Conservation (phyloP, 331 rosid species). For the Stylosanthes scabra region DNA sequence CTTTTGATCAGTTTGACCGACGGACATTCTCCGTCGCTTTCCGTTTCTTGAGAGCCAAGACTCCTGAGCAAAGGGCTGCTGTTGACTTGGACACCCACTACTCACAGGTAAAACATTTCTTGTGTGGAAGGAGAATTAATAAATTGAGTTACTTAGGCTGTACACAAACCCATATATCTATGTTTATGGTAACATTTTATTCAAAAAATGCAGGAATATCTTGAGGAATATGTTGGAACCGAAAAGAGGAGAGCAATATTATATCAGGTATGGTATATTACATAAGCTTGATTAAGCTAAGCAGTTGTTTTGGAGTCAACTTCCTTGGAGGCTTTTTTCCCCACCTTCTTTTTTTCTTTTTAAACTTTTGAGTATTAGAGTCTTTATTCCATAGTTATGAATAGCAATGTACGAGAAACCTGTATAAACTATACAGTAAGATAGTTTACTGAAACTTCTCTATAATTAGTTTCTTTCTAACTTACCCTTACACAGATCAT, state of each 20-base stretch:
- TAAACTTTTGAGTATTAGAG: no score
- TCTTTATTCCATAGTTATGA: slow-evolving; percentile 16
- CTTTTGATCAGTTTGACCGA: slow-evolving; percentile 60
- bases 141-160: slow-evolving; percentile 18
- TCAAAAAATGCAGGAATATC: slow-evolving; percentile 77
- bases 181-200: background rate
- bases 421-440: background rate
- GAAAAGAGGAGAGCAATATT: slow-evolving; percentile 70
- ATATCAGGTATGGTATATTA: slow-evolving; percentile 65
- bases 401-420: slow-evolving; percentile 2
- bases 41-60: slow-evolving; percentile 87
- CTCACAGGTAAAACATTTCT: slow-evolving; percentile 62
- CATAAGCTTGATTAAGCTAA: slow-evolving; percentile 12
- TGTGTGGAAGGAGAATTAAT: background rate
- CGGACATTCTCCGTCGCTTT: slow-evolving; percentile 71
- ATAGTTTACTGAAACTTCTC: slow-evolving; percentile 12
- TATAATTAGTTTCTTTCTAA: slow-evolving; percentile 1
- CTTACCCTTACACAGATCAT: background rate
- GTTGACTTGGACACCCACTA: slow-evolving; percentile 99
- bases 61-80: slow-evolving; percentile 95
- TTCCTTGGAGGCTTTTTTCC: no score
- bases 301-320: slow-evolving; percentile 7
- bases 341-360: no score
- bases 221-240: slow-evolving; percentile 79
- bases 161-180: slow-evolving; percentile 16